Percentiles rank a stretch among this genome's conserved stretches.
Evolutionary conservation across 73 alveolate species (phyloP).

Genomic region (Stentor roeselii): DNA sequence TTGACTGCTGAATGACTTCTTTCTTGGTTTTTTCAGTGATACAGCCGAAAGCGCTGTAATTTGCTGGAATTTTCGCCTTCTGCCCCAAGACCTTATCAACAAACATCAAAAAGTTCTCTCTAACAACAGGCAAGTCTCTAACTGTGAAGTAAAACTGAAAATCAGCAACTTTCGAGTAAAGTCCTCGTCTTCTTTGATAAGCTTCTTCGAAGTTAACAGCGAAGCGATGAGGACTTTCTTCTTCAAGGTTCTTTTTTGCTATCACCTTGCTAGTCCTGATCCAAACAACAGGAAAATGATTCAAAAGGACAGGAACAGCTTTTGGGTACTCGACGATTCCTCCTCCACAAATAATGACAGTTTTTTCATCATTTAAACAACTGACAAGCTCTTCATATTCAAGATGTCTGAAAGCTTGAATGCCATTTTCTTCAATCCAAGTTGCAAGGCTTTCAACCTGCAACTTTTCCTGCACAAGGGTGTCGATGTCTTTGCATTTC

Average conservation of each 20-base stretch:
- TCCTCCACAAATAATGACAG: conserved; percentile 38
- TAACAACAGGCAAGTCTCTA: background rate
- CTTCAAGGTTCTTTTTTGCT: background rate
- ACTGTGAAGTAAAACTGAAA: background rate
- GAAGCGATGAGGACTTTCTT: background rate
- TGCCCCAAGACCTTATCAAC: background rate
- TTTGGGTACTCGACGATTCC: conserved; percentile 40
- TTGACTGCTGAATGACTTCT: background rate
- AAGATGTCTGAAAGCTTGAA: background rate
- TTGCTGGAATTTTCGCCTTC: background rate
- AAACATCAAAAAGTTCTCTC: background rate
- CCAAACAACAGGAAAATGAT: conserved; percentile 15
- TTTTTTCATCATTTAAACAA: background rate
- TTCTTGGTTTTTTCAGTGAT: background rate
- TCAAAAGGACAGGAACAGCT: conserved; percentile 13
- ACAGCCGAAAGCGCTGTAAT: conserved; percentile 3
- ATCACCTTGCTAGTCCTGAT: conserved; percentile 12
- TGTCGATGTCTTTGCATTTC: background rate
- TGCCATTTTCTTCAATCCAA: conserved; percentile 11
- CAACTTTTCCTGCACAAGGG: background rate
- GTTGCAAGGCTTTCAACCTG: background rate
- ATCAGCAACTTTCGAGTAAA: background rate
- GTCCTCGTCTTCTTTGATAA: background rate
- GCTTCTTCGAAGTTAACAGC: background rate
- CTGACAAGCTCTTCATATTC: background rate